Base-by-base conservation (phyloP, 129 eudicot genomes). In the Gnaphalium uliginosum region DNA sequence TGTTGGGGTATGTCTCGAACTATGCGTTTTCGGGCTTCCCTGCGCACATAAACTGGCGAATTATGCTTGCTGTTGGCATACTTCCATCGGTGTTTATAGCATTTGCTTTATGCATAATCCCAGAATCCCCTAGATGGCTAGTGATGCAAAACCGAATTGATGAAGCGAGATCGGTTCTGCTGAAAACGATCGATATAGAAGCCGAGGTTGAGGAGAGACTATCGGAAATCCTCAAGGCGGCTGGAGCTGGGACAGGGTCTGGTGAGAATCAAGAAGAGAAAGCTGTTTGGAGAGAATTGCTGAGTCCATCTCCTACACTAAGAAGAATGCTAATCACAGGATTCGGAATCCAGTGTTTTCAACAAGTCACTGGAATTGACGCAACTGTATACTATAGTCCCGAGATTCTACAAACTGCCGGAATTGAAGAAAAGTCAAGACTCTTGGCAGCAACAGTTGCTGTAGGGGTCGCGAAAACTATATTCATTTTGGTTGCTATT, bases 121-220 rank as follows among this genome's bases (percentile, higher is more conserved):
- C 97, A 1, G 97, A 92, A 51, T 92, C 97, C 2, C 97, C 97
- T 4, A 78, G 97, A 74, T 89, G 97, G 97, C 71, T 92, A 17
- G 91, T 92, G 22, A 89, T 92, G 93, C 84, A 92, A 39, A 89
- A 85, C 76, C 79, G 97, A n/a, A 71, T 86, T 9, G 93, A 87
- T 48, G 96, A 87, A 69, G 97, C 96, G 0, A 75, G 86, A 54
- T 57, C 69, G 0, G 96, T 89, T 68, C 73, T 92, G 8, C 43
- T 81, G 60, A 91, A 85, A 76, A 92, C 89, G 7, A 89, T 71
- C 2, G 92, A 86, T 5, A 82, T 76, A 9, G 86, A 85, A 30
- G 76, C 70, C 1, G 97, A 88, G 76, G 90, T 87, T 23, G 96
- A 88, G 58, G 97, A 89, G 32, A 83, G 89, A 32, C 75, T 92